Percentiles rank a stretch among this genome's conserved stretches.
phyloP scores from a whole-genome alignment of 1,284 basidiomycete species.

The Malassezia obtusa region DNA sequence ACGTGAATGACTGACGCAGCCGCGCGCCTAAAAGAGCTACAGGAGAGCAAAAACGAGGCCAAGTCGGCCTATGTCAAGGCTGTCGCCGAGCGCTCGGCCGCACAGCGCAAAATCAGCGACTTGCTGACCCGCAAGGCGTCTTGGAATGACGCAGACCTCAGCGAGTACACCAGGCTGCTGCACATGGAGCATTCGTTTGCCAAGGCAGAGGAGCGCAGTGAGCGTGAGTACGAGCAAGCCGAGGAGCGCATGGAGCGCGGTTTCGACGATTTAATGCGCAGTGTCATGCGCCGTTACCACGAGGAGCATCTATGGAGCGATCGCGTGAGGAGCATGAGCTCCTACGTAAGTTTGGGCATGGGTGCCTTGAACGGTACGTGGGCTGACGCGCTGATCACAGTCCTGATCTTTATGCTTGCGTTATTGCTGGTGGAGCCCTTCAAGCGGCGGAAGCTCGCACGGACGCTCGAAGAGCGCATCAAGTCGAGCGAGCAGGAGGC shows the following conservation, averaged over 20 bases:
- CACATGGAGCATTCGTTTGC: constrained; percentile 32
- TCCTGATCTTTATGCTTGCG: constrained; percentile 38
- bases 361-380: constrained; percentile 32
- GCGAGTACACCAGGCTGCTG: constrained; percentile 34
- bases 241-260: constrained; percentile 26
- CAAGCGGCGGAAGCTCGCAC: constrained; percentile 41
- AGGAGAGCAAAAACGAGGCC: constrained; percentile 17
- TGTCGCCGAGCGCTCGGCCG: constrained; percentile 22
- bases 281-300: constrained; percentile 40
- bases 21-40: constrained; percentile 14
- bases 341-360: constrained; percentile 33
- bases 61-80: constrained; percentile 26
- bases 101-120: constrained; percentile 38
- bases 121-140: constrained; percentile 32
- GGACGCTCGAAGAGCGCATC: constrained; percentile 38
- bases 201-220: constrained; percentile 23
- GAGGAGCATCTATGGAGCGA: constrained; percentile 46
- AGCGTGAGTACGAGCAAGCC: constrained; percentile 25
- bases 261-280: constrained; percentile 39
- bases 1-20: constrained; percentile 17
- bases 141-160: constrained; percentile 37
- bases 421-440: constrained; percentile 46
- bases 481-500: constrained; percentile 28
- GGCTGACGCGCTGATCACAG: constrained; percentile 15
- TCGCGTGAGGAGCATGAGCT: constrained; percentile 30